Conservation (phyloP, 2,329 filamentous ascomycete genomes). For the Diaporthe batatas region DNA sequence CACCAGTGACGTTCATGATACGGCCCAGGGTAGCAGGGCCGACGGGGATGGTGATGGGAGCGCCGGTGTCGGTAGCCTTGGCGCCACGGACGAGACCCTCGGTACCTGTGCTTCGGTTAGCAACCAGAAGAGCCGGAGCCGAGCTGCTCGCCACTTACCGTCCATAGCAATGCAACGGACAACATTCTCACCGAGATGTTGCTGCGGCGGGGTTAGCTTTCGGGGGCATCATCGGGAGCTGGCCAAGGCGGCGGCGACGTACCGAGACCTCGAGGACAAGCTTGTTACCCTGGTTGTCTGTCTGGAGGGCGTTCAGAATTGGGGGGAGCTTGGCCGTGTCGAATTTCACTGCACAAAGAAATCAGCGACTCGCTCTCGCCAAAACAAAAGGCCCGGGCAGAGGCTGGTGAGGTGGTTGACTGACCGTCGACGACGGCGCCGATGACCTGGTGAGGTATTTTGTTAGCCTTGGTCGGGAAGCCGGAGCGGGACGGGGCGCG, state of each 20-base stretch:
- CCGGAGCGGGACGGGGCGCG: conserved; percentile 23
- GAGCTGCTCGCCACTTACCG: conserved; percentile 72
- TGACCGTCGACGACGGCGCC: conserved; percentile 99
- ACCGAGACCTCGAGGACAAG: conserved; percentile 96
- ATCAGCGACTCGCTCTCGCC: conserved; percentile 43
- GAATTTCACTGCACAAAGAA: conserved; percentile 84
- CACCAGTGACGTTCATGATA: conserved; percentile 99
- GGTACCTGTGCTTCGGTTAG: conserved; percentile 75
- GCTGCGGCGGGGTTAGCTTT: conserved; percentile 69
- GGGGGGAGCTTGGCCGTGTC: conserved; percentile 91
- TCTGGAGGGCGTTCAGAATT: conserved; percentile 97
- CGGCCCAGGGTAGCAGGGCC: conserved; percentile 93
- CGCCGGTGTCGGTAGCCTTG: conserved; percentile 87
- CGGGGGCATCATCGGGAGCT: conserved; percentile 4
- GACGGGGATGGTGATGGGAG: conserved; percentile 96
- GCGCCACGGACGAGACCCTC: conserved; percentile 98
- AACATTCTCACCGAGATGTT: conserved; percentile 99
- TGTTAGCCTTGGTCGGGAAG: conserved; percentile 55
- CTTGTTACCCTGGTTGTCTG: conserved; percentile 92
- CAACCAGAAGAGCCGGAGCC: conserved; percentile 29
- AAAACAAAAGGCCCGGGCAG: conserved; percentile 27
- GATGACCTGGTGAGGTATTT: conserved; percentile 86
- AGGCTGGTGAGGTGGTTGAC: conserved; percentile 54
- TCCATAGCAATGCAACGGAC: conserved; percentile 99
- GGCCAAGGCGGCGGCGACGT: conserved; percentile 56